Evolutionary conservation across 495 filamentous ascomycete genomes (phyloP).

Genomic region (Aspergillus nidulans): DNA sequence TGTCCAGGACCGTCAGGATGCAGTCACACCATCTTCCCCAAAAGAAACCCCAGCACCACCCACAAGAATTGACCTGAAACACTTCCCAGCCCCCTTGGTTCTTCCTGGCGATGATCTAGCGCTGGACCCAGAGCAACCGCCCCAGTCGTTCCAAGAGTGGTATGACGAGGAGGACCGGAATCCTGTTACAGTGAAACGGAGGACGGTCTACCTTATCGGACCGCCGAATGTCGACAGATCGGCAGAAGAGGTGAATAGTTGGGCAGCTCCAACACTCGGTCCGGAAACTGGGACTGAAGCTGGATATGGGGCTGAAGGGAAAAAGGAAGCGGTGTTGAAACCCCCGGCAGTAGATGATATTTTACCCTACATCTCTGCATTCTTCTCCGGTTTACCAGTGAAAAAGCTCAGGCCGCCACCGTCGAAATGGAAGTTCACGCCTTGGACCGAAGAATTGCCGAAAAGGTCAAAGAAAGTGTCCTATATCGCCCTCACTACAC

Average conservation of each 20-base stretch:
- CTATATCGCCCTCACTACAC: constrained; percentile 38
- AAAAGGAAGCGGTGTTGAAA: too few species aligned
- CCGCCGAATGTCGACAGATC: constrained; percentile 33
- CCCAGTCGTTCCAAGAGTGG: constrained; percentile 58
- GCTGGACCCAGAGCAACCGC: constrained; percentile 47
- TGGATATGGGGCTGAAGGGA: too few species aligned
- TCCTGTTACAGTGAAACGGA: constrained; percentile 39
- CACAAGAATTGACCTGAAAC: not conserved
- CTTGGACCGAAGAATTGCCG: constrained; percentile 34
- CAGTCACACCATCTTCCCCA: not conserved
- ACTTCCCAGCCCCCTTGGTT: constrained; percentile 57
- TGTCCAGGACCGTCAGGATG: not conserved
- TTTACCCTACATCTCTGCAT: constrained; percentile 51
- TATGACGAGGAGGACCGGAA: constrained; percentile 48
- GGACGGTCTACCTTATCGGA: constrained; percentile 51
- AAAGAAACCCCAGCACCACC: not conserved
- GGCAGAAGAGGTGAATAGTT: not conserved
- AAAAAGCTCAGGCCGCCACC: constrained; percentile 30
- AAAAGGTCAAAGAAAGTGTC: constrained; percentile 5
- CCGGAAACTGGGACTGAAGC: too few species aligned
- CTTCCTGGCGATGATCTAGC: constrained; percentile 58
- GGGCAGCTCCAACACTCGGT: not conserved
- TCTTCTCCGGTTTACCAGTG: constrained; percentile 57
- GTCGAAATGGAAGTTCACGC: constrained; percentile 32
- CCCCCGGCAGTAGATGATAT: constrained; percentile 33